Percentiles rank a stretch among this genome's conserved stretches.
Conservation (phyloP, 1,139 yeast species). For the Taphrina wiesneri region DNA sequence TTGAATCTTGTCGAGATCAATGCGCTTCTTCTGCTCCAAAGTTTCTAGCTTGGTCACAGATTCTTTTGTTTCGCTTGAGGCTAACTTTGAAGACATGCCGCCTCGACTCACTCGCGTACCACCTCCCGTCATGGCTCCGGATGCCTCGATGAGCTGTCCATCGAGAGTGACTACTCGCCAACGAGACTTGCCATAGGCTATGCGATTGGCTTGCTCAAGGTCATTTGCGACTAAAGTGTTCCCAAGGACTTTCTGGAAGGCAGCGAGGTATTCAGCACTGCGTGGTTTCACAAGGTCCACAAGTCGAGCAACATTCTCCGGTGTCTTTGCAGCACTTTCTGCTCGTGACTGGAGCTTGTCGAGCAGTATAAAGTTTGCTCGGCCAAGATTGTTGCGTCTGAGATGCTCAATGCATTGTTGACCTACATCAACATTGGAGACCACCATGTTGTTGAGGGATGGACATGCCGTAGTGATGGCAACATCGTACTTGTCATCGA, state of each 20-base stretch:
- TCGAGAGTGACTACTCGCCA: constrained; percentile 90
- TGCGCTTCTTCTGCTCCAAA: constrained; percentile 50
- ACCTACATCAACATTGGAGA: constrained; percentile 89
- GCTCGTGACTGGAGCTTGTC: constrained; percentile 70
- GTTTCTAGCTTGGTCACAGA: constrained; percentile 63
- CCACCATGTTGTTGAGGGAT: constrained; percentile 87
- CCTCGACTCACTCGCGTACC: constrained; percentile 69
- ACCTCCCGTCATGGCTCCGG: constrained; percentile 98
- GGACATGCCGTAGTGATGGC: constrained; percentile 97
- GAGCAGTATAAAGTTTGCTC: constrained; percentile 82
- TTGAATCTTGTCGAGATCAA: constrained; percentile 5
- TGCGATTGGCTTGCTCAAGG: constrained; percentile 76
- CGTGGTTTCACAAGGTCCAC: constrained; percentile 77
- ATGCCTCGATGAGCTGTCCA: constrained; percentile 89
- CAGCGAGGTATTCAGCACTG: constrained; percentile 72
- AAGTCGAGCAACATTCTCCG: constrained; percentile 73
- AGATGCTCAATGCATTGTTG: constrained; percentile 87
- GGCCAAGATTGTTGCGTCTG: constrained; percentile 80
- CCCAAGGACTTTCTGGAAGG: constrained; percentile 81
- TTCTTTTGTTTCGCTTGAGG: constrained; percentile 52
- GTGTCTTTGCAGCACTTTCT: constrained; percentile 64
- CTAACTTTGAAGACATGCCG: constrained; percentile 54
- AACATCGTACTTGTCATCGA: constrained; percentile 82
- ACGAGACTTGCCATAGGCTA: constrained; percentile 80
- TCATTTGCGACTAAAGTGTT: constrained; percentile 85